Evolutionary conservation across 225 moss, liverwort and hornwort species (phyloP).

Genomic region (Physcomitrellopsis africana): DNA sequence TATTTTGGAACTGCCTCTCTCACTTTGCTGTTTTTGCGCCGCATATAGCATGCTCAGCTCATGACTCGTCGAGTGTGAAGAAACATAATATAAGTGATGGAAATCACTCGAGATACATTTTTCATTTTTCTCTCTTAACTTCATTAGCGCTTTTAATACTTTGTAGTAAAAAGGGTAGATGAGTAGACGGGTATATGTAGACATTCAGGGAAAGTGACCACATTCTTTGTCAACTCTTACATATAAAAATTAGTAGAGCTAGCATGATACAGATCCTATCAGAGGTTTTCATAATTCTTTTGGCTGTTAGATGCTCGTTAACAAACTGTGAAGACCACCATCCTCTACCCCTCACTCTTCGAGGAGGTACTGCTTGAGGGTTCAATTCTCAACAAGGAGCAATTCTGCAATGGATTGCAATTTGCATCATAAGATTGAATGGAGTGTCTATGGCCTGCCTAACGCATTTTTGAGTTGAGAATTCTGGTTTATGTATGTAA

Average conservation of each 20-base stretch:
- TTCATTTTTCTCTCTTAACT: background rate
- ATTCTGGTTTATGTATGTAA: no score
- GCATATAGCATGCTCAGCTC: background rate
- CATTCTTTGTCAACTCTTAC: background rate
- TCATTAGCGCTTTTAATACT: slow-evolving; percentile 4
- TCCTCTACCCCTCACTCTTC: background rate
- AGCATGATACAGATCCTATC: slow-evolving; percentile 16
- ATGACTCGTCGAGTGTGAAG: slow-evolving; percentile 17
- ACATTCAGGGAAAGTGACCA: background rate
- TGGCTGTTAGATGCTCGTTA: background rate
- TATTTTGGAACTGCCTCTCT: slow-evolving; percentile 1
- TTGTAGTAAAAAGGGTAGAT: background rate
- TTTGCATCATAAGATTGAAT: no score
- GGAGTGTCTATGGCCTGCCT: no score
- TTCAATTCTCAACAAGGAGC: no score
- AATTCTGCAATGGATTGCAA: no score
- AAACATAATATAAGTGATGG: background rate
- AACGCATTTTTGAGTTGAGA: no score
- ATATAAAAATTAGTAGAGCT: background rate
- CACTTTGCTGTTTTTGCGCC: slow-evolving; percentile 16
- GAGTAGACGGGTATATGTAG: background rate
- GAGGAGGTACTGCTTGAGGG: no score
- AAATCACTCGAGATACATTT: slow-evolving; percentile 8
- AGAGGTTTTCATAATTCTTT: slow-evolving; percentile 3
- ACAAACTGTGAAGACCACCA: background rate